phyloP scores from a whole-genome alignment of 2,329 filamentous ascomycete species.

The Ramichloridium luteum region DNA sequence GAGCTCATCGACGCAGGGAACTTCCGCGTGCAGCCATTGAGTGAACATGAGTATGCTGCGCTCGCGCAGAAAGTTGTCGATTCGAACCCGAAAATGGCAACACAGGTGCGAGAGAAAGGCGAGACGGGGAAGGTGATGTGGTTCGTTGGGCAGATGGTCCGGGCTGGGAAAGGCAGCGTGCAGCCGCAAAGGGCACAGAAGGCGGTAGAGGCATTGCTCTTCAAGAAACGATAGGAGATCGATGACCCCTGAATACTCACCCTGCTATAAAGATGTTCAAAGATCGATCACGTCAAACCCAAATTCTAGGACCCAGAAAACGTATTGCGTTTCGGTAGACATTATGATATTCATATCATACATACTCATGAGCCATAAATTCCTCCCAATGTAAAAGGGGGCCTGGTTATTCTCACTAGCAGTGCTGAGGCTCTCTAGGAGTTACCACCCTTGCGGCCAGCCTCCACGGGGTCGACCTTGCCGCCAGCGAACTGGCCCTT shows the following conservation, averaged over 20 bases:
- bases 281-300: too few species aligned
- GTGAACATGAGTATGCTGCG: conserved; percentile 41
- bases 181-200: conserved; percentile 48
- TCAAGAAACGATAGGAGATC: too few species aligned
- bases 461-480: conserved; percentile 11
- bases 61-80: conserved; percentile 43
- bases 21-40: conserved; percentile 43
- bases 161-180: conserved; percentile 45
- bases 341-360: too few species aligned
- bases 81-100: conserved; percentile 45
- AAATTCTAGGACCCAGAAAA: too few species aligned
- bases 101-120: conserved; percentile 46
- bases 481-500: conserved; percentile 15
- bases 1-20: conserved; percentile 46
- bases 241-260: too few species aligned
- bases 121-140: conserved; percentile 55
- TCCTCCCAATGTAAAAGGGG: too few species aligned
- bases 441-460: conserved; percentile 8
- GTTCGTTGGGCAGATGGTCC: conserved; percentile 58
- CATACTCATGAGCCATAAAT: too few species aligned
- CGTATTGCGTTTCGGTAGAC: too few species aligned
- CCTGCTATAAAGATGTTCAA: too few species aligned
- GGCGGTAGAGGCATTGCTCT: conserved; percentile 36
- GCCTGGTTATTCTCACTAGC: too few species aligned
- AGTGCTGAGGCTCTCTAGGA: too few species aligned